Percentiles rank a stretch among this genome's conserved stretches.
phyloP scores from a whole-genome alignment of 805 yeast species.

The Alloascoidea hylecoeti region DNA sequence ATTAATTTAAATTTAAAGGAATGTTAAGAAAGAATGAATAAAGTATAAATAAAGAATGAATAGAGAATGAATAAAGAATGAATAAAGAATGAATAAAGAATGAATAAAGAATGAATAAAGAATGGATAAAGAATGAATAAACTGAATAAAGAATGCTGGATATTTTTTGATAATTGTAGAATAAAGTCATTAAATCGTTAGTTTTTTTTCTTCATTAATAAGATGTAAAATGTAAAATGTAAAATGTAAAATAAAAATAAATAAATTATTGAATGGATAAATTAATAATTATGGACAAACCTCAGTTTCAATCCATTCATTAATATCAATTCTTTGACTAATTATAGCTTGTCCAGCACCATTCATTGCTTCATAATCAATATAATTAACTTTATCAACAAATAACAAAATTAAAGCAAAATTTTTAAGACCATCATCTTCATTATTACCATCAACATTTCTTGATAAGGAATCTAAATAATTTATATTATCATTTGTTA shows the following conservation, averaged over 20 bases:
- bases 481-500: conserved; percentile 37
- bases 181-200: no score
- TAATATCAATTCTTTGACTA: conserved; percentile 36
- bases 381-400: conserved; percentile 50
- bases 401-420: conserved; percentile 52
- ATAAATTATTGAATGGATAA: no score
- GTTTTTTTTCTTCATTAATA: no score
- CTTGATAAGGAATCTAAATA: conserved; percentile 51
- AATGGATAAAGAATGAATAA: neutral
- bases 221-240: no score
- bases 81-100: neutral
- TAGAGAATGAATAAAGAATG: neutral
- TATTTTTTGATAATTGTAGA: no score
- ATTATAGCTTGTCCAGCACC: conserved; percentile 28
- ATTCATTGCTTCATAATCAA: conserved; percentile 22
- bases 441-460: conserved; percentile 68
- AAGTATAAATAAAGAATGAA: neutral
- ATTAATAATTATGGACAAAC: conserved; percentile 51
- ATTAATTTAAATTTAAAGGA: no score
- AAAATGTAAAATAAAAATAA: no score
- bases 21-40: no score
- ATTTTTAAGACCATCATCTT: conserved; percentile 40
- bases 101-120: neutral
- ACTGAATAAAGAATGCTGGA: neutral
- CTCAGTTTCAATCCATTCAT: conserved; percentile 65